phyloP scores from a whole-genome alignment of 225 moss, liverwort and hornwort genomes.

The Bryum argenteum region DNA sequence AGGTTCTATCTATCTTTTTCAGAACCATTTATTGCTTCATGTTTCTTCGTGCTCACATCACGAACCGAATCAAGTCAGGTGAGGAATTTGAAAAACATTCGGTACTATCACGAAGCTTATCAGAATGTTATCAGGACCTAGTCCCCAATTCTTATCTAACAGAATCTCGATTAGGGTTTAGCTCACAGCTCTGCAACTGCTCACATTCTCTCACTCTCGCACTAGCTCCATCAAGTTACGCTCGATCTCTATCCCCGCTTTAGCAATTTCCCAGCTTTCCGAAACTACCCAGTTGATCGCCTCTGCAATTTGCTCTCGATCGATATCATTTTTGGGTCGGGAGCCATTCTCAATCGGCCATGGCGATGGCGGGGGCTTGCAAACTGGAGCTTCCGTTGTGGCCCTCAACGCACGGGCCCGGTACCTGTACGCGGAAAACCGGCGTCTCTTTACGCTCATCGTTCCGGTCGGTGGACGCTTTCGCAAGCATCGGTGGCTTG shows the following conservation, averaged over 20 bases:
- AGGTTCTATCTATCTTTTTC: too few relatives aligned
- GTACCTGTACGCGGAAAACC: neutral
- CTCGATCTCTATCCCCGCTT: neutral
- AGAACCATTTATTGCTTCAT: too few relatives aligned
- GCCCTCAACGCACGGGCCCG: neutral
- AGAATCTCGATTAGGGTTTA: slow-evolving; percentile 26
- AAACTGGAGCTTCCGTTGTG: slow-evolving; percentile 16
- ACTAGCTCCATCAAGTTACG: neutral
- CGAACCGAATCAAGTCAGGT: too few relatives aligned
- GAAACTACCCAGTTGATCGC: neutral
- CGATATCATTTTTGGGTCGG: neutral
- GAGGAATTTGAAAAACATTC: slow-evolving; percentile 3
- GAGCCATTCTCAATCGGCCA: neutral
- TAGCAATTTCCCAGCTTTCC: neutral
- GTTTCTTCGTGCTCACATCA: too few relatives aligned
- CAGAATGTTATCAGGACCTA: slow-evolving; percentile 28
- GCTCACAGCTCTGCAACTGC: neutral
- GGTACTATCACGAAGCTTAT: slow-evolving; percentile 8
- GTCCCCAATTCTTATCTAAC: slow-evolving; percentile 22
- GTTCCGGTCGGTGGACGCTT: slow-evolving; percentile 1
- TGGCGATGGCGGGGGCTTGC: slow-evolving; percentile 28
- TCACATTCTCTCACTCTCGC: neutral
- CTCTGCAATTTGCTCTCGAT: neutral
- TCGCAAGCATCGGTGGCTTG: slow-evolving; percentile 6
- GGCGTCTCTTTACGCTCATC: neutral